Evolutionary conservation across 805 yeast species (phyloP).

Genomic region (Metschnikowia aberdeeniae): DNA sequence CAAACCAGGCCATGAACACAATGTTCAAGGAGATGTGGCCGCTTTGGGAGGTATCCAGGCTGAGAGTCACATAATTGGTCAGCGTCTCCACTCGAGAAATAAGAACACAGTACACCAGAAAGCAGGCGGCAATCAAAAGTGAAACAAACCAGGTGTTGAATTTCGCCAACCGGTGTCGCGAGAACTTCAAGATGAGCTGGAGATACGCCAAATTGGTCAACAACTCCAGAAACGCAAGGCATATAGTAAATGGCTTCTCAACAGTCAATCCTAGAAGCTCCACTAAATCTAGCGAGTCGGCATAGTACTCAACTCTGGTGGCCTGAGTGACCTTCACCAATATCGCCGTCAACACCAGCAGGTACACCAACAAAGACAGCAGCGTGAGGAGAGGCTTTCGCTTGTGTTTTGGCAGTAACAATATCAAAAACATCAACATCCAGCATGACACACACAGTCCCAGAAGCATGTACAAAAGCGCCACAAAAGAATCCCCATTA

Average conservation of each 20-base stretch:
- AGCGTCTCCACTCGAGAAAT: constrained; percentile 16
- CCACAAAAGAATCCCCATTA: constrained; percentile 41
- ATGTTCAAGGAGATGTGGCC: constrained; percentile 20
- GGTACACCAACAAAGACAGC: constrained; percentile 53
- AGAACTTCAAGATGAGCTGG: constrained; percentile 39
- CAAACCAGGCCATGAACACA: constrained; percentile 27
- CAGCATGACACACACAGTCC: constrained; percentile 61
- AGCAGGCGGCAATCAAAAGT: constrained; percentile 14
- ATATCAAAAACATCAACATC: constrained; percentile 60
- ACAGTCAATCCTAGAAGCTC: constrained; percentile 38
- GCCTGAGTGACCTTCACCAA: constrained; percentile 43
- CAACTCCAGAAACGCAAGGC: constrained; percentile 39
- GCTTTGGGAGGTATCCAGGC: constrained; percentile 5
- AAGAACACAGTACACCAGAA: constrained; percentile 9
- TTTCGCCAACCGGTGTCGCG: constrained; percentile 19
- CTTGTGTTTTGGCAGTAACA: constrained; percentile 46
- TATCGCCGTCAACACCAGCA: constrained; percentile 51
- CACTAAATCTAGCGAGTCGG: constrained; percentile 50
- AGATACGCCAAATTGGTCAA: constrained; percentile 53
- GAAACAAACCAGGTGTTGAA: constrained; percentile 23
- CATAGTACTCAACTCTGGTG: constrained; percentile 47
- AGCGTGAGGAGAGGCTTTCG: constrained; percentile 56
- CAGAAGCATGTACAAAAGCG: constrained; percentile 49
- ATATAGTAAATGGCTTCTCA: constrained; percentile 34
- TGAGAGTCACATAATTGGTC: constrained; percentile 3